phyloP scores from a whole-genome alignment of 2,329 filamentous ascomycete genomes.

The Colletotrichum cereale region DNA sequence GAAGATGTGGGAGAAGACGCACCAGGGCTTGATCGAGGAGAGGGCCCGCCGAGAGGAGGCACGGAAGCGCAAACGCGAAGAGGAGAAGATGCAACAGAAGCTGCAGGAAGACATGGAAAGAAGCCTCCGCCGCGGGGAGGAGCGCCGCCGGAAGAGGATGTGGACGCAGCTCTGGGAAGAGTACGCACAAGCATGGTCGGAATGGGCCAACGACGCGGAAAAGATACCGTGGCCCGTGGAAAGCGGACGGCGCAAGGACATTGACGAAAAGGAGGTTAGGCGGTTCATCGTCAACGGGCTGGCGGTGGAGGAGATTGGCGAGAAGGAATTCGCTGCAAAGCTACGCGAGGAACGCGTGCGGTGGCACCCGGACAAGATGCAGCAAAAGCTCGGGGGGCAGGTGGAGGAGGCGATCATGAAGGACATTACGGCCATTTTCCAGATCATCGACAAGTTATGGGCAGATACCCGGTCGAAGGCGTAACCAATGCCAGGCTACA shows the following conservation, averaged over 20 bases:
- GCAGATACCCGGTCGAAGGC: constrained; percentile 63
- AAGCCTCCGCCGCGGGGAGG: constrained; percentile 75
- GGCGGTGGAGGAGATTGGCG: constrained; percentile 55
- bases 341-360: constrained; percentile 89
- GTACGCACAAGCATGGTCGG: constrained; percentile 75
- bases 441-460: constrained; percentile 88
- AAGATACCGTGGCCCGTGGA: constrained; percentile 79
- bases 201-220: constrained; percentile 59
- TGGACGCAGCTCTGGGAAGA: constrained; percentile 73
- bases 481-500: constrained; percentile 1
- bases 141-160: constrained; percentile 66
- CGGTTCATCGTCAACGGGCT: constrained; percentile 73
- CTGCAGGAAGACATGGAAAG: constrained; percentile 72
- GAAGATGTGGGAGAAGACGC: constrained; percentile 96
- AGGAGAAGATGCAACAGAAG: constrained; percentile 58
- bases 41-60: constrained; percentile 71
- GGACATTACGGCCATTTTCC: constrained; percentile 90
- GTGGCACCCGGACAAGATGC: constrained; percentile 98
- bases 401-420: constrained; percentile 80
- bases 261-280: constrained; percentile 72
- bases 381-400: constrained; percentile 83
- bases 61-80: constrained; percentile 63
- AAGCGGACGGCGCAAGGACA: constrained; percentile 67
- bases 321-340: constrained; percentile 59
- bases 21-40: constrained; percentile 86